Evolutionary conservation across 2,329 filamentous ascomycete genomes (phyloP), one percentile per base, ranked within the genome.

Genomic region (Madurella mycetomatis): DNA sequence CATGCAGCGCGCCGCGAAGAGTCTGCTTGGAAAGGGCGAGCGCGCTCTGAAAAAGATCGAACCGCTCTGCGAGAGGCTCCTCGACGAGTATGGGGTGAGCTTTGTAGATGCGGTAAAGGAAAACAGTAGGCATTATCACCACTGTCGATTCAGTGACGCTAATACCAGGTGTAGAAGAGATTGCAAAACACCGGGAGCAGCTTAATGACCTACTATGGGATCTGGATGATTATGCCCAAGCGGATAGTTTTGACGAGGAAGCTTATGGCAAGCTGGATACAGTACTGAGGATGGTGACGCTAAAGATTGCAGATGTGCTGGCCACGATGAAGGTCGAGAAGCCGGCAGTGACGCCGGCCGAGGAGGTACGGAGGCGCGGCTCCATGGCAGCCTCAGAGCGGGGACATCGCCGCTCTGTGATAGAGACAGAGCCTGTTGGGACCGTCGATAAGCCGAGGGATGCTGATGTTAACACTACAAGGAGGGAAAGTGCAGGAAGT

Each of bases 151-250:
- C 5, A 1, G 8, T 16, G 34, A 9, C 17, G 18, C 46, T 48
- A 34, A 48, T 17, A 7, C 9, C 5, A 12, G 16, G 9, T 16
- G 13, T 57, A 81, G 80, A 77, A 52, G 76, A 76, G 34, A 78
- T 83, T 49, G 73, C 76, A 50, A 66, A 72, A 43, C 76, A 73
- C 54, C 72, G 79, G 44, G 69, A 70, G 16, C 71, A 76, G 52
- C 68, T 83, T 41, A 76, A 72, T 54, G 73, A 78, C 45, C 62
- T 81, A 19, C 66, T 82, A 7, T 83, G 79, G 73, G 79, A 79
- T 49, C 82, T 83, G 60, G 80, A 83, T 52, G 79, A 83, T 50
- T 81, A 71, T 58, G 66, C 77, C 56, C 76, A 79, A 47, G 60
- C 68, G 13, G 74, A 78, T 34, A 71, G 71, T 19, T 83, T 82